Evolutionary conservation across 306 rosid species (phyloP).

Genomic region (Dalbergia oliveri): DNA sequence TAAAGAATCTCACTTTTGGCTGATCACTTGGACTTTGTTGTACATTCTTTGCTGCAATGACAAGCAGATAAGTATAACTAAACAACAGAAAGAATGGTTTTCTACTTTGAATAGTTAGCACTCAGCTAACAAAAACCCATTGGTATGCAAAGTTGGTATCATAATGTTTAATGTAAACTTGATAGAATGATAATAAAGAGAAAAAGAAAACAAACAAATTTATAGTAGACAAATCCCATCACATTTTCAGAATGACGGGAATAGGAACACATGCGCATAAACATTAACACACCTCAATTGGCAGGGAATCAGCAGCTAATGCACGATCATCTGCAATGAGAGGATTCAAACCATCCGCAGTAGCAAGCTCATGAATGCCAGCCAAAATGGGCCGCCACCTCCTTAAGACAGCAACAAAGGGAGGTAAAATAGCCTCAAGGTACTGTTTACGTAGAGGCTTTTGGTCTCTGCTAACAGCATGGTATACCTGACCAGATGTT

Average conservation of each 20-base stretch:
- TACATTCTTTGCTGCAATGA: background rate
- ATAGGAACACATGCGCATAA: background rate
- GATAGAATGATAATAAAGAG: background rate
- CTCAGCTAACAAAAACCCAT: background rate
- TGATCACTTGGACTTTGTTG: no score
- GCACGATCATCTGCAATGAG: slow-evolving; percentile 87
- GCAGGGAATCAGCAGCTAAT: slow-evolving; percentile 96
- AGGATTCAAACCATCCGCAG: slow-evolving; percentile 93
- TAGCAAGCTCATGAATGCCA: slow-evolving; percentile 95
- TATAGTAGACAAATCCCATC: background rate
- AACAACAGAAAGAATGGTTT: background rate
- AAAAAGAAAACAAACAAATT: background rate
- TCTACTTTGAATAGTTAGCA: slow-evolving; percentile 10
- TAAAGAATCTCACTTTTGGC: slow-evolving; percentile 28
- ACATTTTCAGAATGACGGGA: slow-evolving; percentile 3
- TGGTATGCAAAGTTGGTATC: background rate
- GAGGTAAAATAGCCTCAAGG: slow-evolving; percentile 93
- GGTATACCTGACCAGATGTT: slow-evolving; percentile 77
- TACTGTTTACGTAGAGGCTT: slow-evolving; percentile 90
- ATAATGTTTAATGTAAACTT: no score
- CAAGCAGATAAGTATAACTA: background rate
- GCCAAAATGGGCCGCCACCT: slow-evolving; percentile 99
- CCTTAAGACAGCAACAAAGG: slow-evolving; percentile 92
- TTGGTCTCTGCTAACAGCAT: slow-evolving; percentile 82
- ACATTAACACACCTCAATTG: slow-evolving; percentile 72